phyloP scores from a whole-genome alignment of 805 yeast genomes.

The Saccharomycopsis fermentans region DNA sequence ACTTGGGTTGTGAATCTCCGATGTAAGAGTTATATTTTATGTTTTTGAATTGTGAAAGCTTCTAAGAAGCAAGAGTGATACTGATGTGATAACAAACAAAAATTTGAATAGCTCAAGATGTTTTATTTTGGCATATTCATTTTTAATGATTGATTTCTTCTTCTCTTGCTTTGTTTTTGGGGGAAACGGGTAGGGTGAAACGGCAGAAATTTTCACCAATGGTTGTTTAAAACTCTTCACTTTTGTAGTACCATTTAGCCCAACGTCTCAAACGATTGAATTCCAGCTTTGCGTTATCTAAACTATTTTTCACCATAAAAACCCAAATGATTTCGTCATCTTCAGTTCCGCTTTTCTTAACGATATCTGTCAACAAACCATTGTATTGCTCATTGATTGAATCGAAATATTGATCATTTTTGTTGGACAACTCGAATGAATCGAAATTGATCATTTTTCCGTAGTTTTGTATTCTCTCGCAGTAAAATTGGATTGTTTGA shows the following conservation, averaged over 20 bases:
- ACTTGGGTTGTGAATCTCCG: no score
- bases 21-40: no score
- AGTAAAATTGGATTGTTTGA: slow-evolving; percentile 68
- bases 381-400: slow-evolving; percentile 10
- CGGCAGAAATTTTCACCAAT: no score
- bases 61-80: no score
- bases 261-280: slow-evolving; percentile 36
- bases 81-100: no score
- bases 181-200: no score
- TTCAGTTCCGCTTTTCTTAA: slow-evolving; percentile 1
- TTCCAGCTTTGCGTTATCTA: slow-evolving; percentile 39
- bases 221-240: neutral
- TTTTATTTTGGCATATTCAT: no score
- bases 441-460: slow-evolving; percentile 32
- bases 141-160: no score
- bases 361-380: slow-evolving; percentile 8
- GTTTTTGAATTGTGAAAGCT: no score
- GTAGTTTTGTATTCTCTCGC: slow-evolving; percentile 88
- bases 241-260: slow-evolving; percentile 22
- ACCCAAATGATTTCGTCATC: slow-evolving; percentile 22
- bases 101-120: no score
- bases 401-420: slow-evolving; percentile 12
- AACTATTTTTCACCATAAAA: slow-evolving; percentile 41
- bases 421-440: slow-evolving; percentile 6
- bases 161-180: no score